phyloP scores from a whole-genome alignment of 352 stramenopile genomes.

The Globisporangium viniferum region DNA sequence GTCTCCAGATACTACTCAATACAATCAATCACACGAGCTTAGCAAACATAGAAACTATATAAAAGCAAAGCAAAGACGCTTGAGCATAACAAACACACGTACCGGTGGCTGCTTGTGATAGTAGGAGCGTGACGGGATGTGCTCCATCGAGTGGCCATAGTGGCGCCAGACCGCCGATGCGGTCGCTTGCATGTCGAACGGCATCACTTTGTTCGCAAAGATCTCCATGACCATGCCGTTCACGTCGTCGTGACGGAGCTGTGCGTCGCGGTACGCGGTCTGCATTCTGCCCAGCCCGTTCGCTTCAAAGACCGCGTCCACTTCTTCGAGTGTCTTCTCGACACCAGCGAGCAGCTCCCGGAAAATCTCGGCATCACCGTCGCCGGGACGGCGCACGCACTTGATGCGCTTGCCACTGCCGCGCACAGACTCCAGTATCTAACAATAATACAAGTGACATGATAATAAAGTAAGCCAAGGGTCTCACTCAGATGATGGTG shows the following conservation, averaged over 20 bases:
- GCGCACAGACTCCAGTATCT: conserved; percentile 50
- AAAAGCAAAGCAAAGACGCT: neutral
- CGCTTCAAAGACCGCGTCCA: conserved; percentile 48
- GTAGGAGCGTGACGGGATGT: conserved; percentile 50
- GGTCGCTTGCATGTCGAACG: conserved; percentile 40
- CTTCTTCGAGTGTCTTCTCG: conserved; percentile 35
- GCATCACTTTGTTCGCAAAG: conserved; percentile 57
- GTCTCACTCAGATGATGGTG: neutral
- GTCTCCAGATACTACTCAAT: conserved; percentile 34
- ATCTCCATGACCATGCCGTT: conserved; percentile 52
- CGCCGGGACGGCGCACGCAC: conserved; percentile 17
- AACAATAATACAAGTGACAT: conserved; percentile 6
- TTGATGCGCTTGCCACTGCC: conserved; percentile 26
- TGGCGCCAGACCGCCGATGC: conserved; percentile 47
- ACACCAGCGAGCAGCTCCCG: conserved; percentile 39
- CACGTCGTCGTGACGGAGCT: conserved; percentile 36
- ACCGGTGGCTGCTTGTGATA: conserved; percentile 56
- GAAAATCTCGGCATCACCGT: conserved; percentile 50
- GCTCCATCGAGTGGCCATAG: conserved; percentile 54
- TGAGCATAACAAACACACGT: neutral
- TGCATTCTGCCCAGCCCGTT: conserved; percentile 49
- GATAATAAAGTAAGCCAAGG: neutral
- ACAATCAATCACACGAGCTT: conserved; percentile 18
- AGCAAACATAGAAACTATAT: too few relatives aligned
- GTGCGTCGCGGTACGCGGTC: conserved; percentile 42